phyloP scores from a whole-genome alignment of 1,284 basidiomycete species.

The Cystobasidiaceae sp. region DNA sequence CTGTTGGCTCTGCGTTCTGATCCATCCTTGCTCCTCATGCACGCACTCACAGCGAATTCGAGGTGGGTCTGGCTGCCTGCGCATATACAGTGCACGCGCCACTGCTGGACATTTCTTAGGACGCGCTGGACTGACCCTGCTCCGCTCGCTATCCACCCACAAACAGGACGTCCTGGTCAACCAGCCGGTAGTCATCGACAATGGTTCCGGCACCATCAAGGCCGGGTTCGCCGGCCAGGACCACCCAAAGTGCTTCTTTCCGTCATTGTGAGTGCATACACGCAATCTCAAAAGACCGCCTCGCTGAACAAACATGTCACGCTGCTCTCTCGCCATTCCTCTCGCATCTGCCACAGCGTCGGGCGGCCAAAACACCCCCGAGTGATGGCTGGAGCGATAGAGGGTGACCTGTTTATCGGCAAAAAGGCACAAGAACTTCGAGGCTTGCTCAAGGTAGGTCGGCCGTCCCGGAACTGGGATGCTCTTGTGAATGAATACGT shows the following conservation, averaged over 20 bases:
- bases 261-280: constrained; percentile 74
- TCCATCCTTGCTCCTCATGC: too few relatives aligned
- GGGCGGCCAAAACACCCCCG: constrained; percentile 91
- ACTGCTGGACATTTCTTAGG: background rate
- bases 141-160: background rate
- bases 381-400: constrained; percentile 88
- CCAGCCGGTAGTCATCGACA: constrained; percentile 92
- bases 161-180: constrained; percentile 71
- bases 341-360: constrained; percentile 56
- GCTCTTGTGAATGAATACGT: background rate
- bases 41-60: constrained; percentile 21
- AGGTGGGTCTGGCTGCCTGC: constrained; percentile 2
- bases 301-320: background rate
- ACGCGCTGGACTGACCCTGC: background rate
- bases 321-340: background rate
- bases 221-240: constrained; percentile 96
- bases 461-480: background rate
- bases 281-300: background rate
- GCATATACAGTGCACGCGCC: background rate
- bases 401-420: constrained; percentile 90
- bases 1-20: too few relatives aligned
- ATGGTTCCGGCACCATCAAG: constrained; percentile 95
- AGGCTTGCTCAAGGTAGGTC: constrained; percentile 76
- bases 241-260: constrained; percentile 96
- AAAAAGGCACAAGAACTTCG: constrained; percentile 87